Evolutionary conservation across 768 basidiomycete species (phyloP).

Genomic region (Phylloporus arenicola): DNA sequence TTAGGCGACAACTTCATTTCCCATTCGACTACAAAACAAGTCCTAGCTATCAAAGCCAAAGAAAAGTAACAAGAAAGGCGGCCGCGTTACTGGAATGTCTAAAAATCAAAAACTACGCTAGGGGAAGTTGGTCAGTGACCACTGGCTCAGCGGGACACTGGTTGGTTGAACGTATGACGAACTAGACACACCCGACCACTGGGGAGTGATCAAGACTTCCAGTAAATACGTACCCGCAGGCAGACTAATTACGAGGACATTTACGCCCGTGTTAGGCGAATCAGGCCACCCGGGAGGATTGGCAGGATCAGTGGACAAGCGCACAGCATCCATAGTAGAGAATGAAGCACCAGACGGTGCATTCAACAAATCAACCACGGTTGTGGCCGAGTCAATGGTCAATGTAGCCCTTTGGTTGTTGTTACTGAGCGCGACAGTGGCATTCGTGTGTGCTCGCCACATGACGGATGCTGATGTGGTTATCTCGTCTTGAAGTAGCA

Average conservation of each 20-base stretch:
- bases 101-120: conserved; percentile 12
- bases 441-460: conserved; percentile 98
- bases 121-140: conserved; percentile 74
- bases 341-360: conserved; percentile 64
- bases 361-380: conserved; percentile 63
- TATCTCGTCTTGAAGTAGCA: conserved; percentile 93
- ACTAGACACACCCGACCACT: conserved; percentile 70
- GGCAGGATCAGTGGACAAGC: conserved; percentile 57
- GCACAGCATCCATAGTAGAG: conserved; percentile 46
- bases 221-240: conserved; percentile 68
- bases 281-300: conserved; percentile 55
- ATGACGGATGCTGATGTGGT: conserved; percentile 50
- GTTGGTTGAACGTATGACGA: conserved; percentile 61
- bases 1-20: conserved; percentile 13
- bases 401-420: conserved; percentile 70
- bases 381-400: conserved; percentile 59
- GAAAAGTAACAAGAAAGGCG: not conserved
- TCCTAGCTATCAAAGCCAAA: conserved; percentile 8
- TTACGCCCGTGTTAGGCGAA: conserved; percentile 73
- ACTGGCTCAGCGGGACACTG: conserved; percentile 62
- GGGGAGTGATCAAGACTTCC: conserved; percentile 90
- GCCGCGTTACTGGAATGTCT: not conserved
- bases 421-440: conserved; percentile 55
- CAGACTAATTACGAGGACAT: conserved; percentile 67
- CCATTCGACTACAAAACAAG: conserved; percentile 8